Conservation (phyloP, 1,284 basidiomycete species). For the Cystobasidium sp. region DNA sequence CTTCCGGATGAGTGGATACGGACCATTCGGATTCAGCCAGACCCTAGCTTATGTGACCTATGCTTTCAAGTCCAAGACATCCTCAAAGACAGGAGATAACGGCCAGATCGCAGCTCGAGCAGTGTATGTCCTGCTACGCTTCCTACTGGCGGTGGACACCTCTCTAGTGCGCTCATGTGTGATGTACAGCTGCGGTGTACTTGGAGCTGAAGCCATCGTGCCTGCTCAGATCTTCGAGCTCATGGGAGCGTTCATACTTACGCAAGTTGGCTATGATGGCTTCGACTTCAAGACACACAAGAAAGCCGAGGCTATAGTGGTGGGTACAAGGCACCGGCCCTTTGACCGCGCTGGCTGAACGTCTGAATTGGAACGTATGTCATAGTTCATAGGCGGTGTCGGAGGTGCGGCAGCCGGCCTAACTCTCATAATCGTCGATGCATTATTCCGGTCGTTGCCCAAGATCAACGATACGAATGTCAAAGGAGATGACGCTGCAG, state of each 20-base stretch:
- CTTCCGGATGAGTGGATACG: slow-evolving; percentile 17
- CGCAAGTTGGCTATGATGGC: slow-evolving; percentile 20
- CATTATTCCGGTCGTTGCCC: not conserved
- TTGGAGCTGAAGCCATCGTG: not conserved
- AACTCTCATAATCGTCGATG: slow-evolving; percentile 25
- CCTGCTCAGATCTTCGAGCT: slow-evolving; percentile 35
- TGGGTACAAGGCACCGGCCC: not conserved
- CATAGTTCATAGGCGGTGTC: slow-evolving; percentile 29
- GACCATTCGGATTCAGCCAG: slow-evolving; percentile 25
- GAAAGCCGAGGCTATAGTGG: slow-evolving; percentile 29
- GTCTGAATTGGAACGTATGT: not conserved
- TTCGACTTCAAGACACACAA: slow-evolving; percentile 37
- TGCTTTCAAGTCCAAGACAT: not conserved
- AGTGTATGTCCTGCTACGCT: slow-evolving; percentile 16
- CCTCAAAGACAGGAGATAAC: not conserved
- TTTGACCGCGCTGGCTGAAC: not conserved
- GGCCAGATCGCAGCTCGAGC: not conserved
- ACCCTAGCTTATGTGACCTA: not conserved
- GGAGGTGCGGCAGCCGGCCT: slow-evolving; percentile 27
- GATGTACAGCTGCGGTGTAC: not conserved
- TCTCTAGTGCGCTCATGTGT: not conserved
- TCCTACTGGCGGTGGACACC: slow-evolving; percentile 10
- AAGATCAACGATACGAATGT: slow-evolving; percentile 25
- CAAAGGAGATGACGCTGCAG: not conserved
- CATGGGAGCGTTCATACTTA: slow-evolving; percentile 31